Evolutionary conservation across 176 grass and related monocot genomes (phyloP).

Genomic region (Secale cereale): DNA sequence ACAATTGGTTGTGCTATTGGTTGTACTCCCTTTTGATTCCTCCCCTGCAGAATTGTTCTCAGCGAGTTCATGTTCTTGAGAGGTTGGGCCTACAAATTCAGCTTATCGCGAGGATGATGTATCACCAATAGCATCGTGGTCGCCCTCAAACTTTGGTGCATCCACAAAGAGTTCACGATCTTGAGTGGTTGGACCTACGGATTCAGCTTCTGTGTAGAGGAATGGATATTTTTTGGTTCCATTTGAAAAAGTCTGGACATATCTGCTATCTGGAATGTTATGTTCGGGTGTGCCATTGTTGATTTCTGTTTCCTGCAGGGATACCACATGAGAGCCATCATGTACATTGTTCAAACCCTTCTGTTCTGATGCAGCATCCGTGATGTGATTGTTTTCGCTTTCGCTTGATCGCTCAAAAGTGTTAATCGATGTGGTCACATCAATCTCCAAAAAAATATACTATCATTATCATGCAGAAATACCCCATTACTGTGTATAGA

Average conservation of each 20-base stretch:
- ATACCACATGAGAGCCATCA: constrained; percentile 27
- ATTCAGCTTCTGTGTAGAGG: constrained; percentile 19
- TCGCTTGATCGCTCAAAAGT: constrained; percentile 6
- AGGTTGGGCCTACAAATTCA: not conserved
- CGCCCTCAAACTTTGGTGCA: not conserved
- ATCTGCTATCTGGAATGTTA: constrained; percentile 12
- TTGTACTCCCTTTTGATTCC: not conserved
- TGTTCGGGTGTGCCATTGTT: not conserved
- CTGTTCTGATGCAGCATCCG: constrained; percentile 11
- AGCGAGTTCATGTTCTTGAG: not conserved
- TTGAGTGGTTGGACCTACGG: not conserved
- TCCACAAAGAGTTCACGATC: not conserved
- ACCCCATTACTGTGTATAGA: not conserved
- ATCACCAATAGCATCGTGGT: not conserved
- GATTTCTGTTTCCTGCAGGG: constrained; percentile 26
- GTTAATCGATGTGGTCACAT: not conserved
- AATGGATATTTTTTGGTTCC: constrained; percentile 16
- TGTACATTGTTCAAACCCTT: not conserved
- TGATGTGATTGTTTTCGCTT: not conserved
- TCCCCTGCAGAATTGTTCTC: not conserved
- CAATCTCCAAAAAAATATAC: constrained; percentile 50
- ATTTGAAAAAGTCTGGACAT: constrained; percentile 23
- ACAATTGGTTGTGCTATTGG: not conserved
- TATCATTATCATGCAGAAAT: constrained; percentile 17
- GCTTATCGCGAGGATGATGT: not conserved